Evolutionary conservation across 1,284 basidiomycete genomes (phyloP), one percentile per base, ranked within the genome.

Genomic region (Trichosporon inkin): DNA sequence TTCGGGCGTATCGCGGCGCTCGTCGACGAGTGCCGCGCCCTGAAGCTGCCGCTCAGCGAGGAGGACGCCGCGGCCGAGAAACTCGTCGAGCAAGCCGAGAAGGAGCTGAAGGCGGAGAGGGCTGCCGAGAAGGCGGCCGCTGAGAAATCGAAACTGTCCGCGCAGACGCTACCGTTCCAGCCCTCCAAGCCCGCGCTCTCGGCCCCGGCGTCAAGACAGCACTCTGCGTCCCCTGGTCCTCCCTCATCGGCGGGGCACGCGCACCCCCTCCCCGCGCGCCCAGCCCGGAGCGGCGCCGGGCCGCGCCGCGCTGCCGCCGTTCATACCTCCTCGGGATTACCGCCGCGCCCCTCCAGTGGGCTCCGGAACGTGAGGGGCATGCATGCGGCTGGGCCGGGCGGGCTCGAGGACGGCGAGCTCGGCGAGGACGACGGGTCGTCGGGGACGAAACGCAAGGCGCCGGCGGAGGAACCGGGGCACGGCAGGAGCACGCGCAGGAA

Each of bases 21-120:
- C 17, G 68, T 75, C 5, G 69, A 73, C 7, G 71, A 75, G 37
- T 72, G 68, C 56, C 67, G 69, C 37, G 53, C 53, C 1, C 62
- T 71, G 41, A 72, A 71, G 53, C 60, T 75, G 11, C 71, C 71
- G 2, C 11, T 56, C 61, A 6, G 16, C 17, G 52, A 57, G 16
- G 62, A 13, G 36, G 54, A 39, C 19, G 32, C 34, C 32, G 35
- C 52, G 24, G 56, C 35, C 13, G 60, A 65, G 10, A 60, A 64
- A 37, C 34, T 40, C 22, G 61, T 61, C 17, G 58, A 58, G 55
- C 69, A 71, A 69, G 69, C 69, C 11, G 60, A 70, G 32, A 69
- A 71, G 54, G 59, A 60, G 32, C 44, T 37, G 36, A 22, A 28
- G 20, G 53, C 53, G 7, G 38, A 54, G 53, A 39, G 39, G 53